Evolutionary conservation across 1,139 yeast genomes (phyloP), one percentile per base, ranked within the genome.

Genomic region (Nakaseomyces kungkrabaensis): DNA sequence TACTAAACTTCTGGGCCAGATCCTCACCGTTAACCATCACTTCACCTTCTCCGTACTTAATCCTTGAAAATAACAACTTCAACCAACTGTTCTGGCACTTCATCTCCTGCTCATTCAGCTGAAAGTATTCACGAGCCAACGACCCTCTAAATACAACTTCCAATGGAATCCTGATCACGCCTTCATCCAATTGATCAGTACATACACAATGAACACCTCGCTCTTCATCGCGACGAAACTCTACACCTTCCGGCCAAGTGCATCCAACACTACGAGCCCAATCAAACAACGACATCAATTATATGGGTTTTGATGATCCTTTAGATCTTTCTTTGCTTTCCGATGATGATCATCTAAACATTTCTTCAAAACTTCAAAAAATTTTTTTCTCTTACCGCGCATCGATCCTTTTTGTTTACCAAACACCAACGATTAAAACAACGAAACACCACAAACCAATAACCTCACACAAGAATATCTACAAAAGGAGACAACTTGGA

Each of bases 261-360:
- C 81, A 73, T 1, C 85, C 86, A 48, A 75, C 62, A 0, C 54
- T 50, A 4, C 37, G 52, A 0, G 82, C 82, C 89, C 89, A 82
- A 0, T 62, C 50, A 4, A 55, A 22, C 25, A 58, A 22, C 22
- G 42, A 38, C 42, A 38, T 17, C 22, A 17, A 17, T 3, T 17
- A 17, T 17, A 17, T 17, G 22, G 22, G 22, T 17, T 17, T 17
- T 17, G 22, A 17, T 17, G 22, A 17, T 17, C 22, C 22, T 17
- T 2, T 17, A 17, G 22, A 17, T 17, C 22, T 17, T 17, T 17
- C 2, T 17, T 17, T 17, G 22, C 22, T 17, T 17, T 17, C 22
- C 22, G 22, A 17, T 17, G 22, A 17, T 17, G 22, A 17, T 17
- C 22, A 17, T 17, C 22, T 17, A 17, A 17, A 17, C 22, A 3